phyloP scores from a whole-genome alignment of 495 filamentous ascomycete species.

The Podospora conica region DNA sequence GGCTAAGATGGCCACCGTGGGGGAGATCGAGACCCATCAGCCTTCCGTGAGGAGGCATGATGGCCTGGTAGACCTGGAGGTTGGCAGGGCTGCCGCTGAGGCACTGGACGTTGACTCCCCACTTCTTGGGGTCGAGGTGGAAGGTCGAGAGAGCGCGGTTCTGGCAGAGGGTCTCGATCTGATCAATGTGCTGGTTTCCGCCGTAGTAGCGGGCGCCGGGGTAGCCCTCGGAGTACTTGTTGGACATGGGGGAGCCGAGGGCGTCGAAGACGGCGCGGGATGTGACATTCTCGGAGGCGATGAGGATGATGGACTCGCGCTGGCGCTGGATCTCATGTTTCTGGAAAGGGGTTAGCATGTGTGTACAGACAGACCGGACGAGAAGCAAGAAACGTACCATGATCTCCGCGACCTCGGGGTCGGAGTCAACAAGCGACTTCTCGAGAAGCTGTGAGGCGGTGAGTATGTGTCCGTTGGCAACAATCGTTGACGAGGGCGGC shows the following conservation, averaged over 20 bases:
- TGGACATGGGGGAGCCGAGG: conserved; percentile 84
- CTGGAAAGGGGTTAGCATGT: conserved; percentile 40
- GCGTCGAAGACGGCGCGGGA: conserved; percentile 86
- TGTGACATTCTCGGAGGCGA: conserved; percentile 89
- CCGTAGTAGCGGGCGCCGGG: conserved; percentile 98
- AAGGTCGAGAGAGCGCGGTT: conserved; percentile 90
- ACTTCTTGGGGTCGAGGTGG: conserved; percentile 75
- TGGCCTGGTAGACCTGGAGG: conserved; percentile 96
- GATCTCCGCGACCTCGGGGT: conserved; percentile 88
- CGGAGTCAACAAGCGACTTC: conserved; percentile 72
- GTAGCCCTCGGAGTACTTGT: conserved; percentile 99
- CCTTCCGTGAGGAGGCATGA: conserved; percentile 94
- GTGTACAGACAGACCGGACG: too few relatives aligned
- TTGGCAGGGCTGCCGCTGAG: conserved; percentile 91
- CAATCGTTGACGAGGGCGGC: conserved; percentile 2
- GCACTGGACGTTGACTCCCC: conserved; percentile 99
- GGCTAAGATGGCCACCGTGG: conserved; percentile 94
- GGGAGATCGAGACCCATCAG: conserved; percentile 97
- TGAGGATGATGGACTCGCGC: conserved; percentile 96
- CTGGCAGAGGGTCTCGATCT: conserved; percentile 94
- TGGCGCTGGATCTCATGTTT: conserved; percentile 94
- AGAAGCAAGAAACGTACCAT: conserved; percentile 58
- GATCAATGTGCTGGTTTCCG: conserved; percentile 97
- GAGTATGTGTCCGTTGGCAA: conserved; percentile 40
- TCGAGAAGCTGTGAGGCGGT: conserved; percentile 70